A percentile compares a stretch with the other conserved stretches of the same genome.
These are phyloP conservation scores for Podaxis sp. DNA, from an alignment of 768 basidiomycete species.

Conservation along the genomic window DNA sequence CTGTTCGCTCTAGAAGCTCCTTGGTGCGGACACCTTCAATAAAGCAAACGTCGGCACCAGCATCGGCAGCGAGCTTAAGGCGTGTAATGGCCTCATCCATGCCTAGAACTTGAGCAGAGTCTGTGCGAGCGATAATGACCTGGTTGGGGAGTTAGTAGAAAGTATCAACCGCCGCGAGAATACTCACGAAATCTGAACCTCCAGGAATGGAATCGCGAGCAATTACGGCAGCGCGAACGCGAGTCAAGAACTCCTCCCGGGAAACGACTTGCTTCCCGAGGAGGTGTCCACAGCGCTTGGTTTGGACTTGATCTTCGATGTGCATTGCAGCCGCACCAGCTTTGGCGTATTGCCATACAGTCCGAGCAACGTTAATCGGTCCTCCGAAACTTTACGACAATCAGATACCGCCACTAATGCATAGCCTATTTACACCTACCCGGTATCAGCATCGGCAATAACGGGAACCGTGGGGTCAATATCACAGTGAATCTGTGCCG, in stretches of 20 bases:
- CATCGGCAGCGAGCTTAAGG: conserved; percentile 68
- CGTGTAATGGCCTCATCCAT: conserved; percentile 75
- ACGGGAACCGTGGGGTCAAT: conserved; percentile 65
- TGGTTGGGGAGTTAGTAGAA: conserved; percentile 20
- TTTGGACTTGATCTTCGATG: conserved; percentile 83
- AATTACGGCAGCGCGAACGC: conserved; percentile 75
- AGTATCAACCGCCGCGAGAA: not conserved
- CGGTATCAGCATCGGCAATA: conserved; percentile 81
- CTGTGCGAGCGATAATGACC: conserved; percentile 76
- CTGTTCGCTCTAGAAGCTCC: conserved; percentile 61
- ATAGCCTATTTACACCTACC: conserved; percentile 35
- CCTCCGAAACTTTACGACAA: conserved; percentile 56
- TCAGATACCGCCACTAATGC: not conserved
- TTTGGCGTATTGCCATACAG: conserved; percentile 66
- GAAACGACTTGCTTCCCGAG: conserved; percentile 83
- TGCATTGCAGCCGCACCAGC: conserved; percentile 75
- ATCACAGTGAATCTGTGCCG: conserved; percentile 69
- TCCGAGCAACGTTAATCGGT: conserved; percentile 73
- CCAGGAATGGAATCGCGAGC: conserved; percentile 77
- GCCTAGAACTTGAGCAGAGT: conserved; percentile 75
- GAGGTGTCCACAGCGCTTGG: conserved; percentile 78
- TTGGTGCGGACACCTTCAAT: conserved; percentile 76
- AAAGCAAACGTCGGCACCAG: conserved; percentile 79
- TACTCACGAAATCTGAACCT: conserved; percentile 64
- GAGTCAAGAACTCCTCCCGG: conserved; percentile 70